phyloP scores from a whole-genome alignment of 2,329 filamentous ascomycete species.

The Claviceps purpurea region DNA sequence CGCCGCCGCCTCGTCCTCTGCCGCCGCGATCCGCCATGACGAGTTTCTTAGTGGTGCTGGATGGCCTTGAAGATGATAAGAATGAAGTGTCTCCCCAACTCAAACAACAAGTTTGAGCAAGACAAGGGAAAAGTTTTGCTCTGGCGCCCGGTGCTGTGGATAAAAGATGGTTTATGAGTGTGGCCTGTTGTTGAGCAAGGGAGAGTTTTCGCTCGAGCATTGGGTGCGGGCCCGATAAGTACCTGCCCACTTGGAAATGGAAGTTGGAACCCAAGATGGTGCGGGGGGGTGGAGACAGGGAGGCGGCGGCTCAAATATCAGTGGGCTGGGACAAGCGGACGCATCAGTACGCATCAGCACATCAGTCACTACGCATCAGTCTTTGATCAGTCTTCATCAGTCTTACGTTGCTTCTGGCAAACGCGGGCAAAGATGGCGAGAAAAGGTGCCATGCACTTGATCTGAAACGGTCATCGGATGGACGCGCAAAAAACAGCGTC shows the following conservation, averaged over 20 bases:
- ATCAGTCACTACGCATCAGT: no score
- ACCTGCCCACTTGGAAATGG: no score
- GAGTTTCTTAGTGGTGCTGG: not conserved
- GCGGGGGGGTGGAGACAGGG: not conserved
- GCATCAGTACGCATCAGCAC: not conserved
- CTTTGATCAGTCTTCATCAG: not conserved
- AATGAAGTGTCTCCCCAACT: not conserved
- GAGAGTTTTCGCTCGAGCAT: not conserved
- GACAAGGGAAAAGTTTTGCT: not conserved
- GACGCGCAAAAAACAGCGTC: not conserved
- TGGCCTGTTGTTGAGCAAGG: not conserved
- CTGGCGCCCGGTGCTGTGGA: no score
- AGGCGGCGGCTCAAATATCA: not conserved
- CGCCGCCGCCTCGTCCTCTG: conserved; percentile 10
- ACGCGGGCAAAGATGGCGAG: not conserved
- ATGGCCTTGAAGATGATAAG: not conserved
- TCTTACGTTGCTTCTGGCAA: not conserved
- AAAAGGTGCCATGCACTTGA: not conserved
- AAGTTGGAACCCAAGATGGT: not conserved
- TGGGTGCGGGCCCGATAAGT: no score
- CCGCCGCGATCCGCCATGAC: conserved; percentile 17
- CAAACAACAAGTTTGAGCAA: not conserved
- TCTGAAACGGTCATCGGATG: not conserved
- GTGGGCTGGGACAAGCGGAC: not conserved
- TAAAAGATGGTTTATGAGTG: no score